Evolutionary conservation across 352 stramenopile species (phyloP).

Genomic region (Pythium phragmitis): DNA sequence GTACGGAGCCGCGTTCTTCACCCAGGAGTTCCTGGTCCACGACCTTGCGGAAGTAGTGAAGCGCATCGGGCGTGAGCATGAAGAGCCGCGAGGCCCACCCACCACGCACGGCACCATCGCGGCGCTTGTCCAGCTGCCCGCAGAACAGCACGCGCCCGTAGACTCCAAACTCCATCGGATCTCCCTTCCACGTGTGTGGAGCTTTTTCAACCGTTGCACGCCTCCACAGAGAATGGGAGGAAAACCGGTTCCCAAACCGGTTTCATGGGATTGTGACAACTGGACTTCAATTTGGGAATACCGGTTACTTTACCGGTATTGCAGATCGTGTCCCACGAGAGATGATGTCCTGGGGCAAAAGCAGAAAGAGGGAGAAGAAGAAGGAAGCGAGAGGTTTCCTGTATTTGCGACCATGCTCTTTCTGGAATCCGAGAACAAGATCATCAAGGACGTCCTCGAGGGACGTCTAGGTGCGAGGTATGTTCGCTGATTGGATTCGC

Average conservation of each 20-base stretch:
- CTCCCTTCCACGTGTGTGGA: neutral
- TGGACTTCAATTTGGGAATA: conserved; percentile 29
- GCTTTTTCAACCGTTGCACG: neutral
- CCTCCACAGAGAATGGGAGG: neutral
- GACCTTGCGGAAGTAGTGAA: conserved; percentile 82
- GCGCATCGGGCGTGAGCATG: conserved; percentile 68
- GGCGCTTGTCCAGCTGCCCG: conserved; percentile 72
- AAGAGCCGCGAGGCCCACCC: conserved; percentile 81
- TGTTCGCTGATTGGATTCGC: conserved; percentile 18
- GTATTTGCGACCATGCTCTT: conserved; percentile 59
- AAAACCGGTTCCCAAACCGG: conserved; percentile 17
- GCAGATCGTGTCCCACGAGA: conserved; percentile 27
- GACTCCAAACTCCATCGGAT: conserved; percentile 57
- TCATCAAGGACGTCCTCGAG: conserved; percentile 82
- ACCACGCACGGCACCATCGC: conserved; percentile 68
- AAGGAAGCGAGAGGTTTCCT: neutral
- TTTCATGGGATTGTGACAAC: conserved; percentile 13
- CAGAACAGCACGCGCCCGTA: conserved; percentile 76
- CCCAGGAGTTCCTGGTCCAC: conserved; percentile 73
- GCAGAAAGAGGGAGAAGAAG: conserved; percentile 19
- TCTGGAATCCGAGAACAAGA: conserved; percentile 87
- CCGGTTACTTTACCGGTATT: conserved; percentile 24
- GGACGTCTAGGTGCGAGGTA: conserved; percentile 70
- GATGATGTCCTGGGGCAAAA: conserved; percentile 22
- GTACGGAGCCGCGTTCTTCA: conserved; percentile 73